Evolutionary conservation across 441 rosid species (phyloP).

Genomic region (Rhodomyrtus psidioides): DNA sequence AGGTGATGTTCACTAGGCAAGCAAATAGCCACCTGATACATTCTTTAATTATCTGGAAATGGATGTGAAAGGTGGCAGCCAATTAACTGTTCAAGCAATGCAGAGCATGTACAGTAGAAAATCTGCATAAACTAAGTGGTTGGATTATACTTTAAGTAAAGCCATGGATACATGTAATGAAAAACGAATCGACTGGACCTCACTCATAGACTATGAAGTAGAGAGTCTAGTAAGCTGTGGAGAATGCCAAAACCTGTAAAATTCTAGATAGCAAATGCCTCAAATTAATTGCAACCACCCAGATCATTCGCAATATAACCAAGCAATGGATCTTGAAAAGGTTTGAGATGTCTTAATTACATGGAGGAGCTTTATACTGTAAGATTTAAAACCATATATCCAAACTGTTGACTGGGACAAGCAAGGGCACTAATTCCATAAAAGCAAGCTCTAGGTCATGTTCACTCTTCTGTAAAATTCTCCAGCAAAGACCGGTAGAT

Average conservation of each 20-base stretch:
- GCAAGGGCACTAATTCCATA: background rate
- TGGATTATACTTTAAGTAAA: background rate
- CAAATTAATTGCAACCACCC: background rate
- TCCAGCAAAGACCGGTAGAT: background rate
- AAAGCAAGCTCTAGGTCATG: background rate
- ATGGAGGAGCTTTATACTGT: background rate
- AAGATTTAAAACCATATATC: background rate
- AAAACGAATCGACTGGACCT: background rate
- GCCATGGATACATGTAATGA: background rate
- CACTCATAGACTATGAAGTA: background rate
- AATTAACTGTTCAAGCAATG: background rate
- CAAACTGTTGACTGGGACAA: background rate
- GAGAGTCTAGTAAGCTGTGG: background rate
- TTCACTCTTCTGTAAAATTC: background rate
- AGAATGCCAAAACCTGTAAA: background rate
- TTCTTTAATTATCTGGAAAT: background rate
- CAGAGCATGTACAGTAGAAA: background rate
- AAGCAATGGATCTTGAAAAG: background rate
- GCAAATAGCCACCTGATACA: background rate
- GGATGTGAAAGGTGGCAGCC: background rate
- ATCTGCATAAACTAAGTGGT: background rate
- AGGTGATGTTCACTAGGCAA: background rate
- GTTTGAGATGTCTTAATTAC: background rate
- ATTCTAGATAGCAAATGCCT: background rate
- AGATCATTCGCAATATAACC: background rate